Evolutionary conservation across 805 yeast species (phyloP).

Genomic region (Starmerella khaoyaiensis): DNA sequence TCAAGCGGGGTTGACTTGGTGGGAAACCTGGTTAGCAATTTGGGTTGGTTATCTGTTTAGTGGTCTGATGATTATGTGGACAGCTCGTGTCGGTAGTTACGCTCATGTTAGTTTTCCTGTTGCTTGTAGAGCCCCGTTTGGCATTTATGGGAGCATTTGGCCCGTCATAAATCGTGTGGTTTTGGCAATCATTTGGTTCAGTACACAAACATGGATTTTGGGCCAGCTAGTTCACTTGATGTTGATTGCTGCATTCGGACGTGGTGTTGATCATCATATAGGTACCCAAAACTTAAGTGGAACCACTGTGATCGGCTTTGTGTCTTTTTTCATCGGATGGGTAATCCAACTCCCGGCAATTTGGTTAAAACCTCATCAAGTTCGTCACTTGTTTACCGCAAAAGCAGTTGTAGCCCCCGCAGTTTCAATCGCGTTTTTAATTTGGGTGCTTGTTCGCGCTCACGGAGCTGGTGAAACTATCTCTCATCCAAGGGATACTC

Average conservation of each 20-base stretch:
- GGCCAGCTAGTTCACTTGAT: slow-evolving; percentile 70
- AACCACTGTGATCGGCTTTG: slow-evolving; percentile 58
- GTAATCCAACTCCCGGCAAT: slow-evolving; percentile 63
- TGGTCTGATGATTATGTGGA: slow-evolving; percentile 54
- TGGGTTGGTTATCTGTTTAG: slow-evolving; percentile 71
- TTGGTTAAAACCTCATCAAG: slow-evolving; percentile 68
- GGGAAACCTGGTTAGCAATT: slow-evolving; percentile 82
- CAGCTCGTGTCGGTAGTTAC: slow-evolving; percentile 66
- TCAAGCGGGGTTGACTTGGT: slow-evolving; percentile 67
- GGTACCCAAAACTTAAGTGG: slow-evolving; percentile 42
- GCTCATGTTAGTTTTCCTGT: slow-evolving; percentile 83
- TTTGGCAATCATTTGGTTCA: slow-evolving; percentile 78
- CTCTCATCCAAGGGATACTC: slow-evolving; percentile 37
- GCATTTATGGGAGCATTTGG: slow-evolving; percentile 78
- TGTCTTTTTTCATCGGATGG: slow-evolving; percentile 75
- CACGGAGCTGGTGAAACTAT: slow-evolving; percentile 67
- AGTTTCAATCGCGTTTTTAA: slow-evolving; percentile 69
- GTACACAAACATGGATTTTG: slow-evolving; percentile 76
- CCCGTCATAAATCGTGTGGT: slow-evolving; percentile 79
- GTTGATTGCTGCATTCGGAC: slow-evolving; percentile 53
- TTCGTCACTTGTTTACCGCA: slow-evolving; percentile 71
- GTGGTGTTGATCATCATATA: slow-evolving; percentile 30
- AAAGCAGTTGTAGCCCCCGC: slow-evolving; percentile 69
- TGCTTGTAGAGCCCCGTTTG: slow-evolving; percentile 67
- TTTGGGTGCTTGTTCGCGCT: slow-evolving; percentile 75